Evolutionary conservation across 2,329 filamentous ascomycete species (phyloP), one percentile per base, ranked within the genome.

Genomic region (Mycosphaerella arachidis): DNA sequence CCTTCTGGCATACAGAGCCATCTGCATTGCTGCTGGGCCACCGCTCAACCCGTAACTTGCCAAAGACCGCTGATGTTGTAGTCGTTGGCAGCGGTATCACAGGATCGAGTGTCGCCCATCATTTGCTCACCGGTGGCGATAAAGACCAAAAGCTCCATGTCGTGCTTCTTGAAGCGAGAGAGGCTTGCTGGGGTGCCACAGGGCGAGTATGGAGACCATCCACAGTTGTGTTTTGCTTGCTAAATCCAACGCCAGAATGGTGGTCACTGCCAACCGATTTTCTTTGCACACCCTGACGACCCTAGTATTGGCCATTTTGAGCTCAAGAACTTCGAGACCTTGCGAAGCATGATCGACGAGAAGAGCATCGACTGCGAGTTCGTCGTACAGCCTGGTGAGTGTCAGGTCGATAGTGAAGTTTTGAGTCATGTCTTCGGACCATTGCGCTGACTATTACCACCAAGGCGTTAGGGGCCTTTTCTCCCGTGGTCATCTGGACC

Each of bases 141-240:
- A 58, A 76, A 63, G 63, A 73, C 60, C 69, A 76, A 43, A 77
- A 79, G 5, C 76, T 81, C 60, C 79, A 75, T n/a, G 82, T 92
- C 7, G 79, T 92, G 6, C 82, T 92, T 78, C 79, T 93, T 5
- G 90, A 93, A 75, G 90, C 90, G 13, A 81, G 90, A 67, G 89
- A 92, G 77, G 88, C 86, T 4, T 92, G 89, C 70, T 92, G 84
- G 84, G 90, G 90, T 18, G 90, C 90, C n/a, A 93, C 89, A 1
- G 89, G 90, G n/a, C 77, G 89, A 70, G 87, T 90, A 70, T 79
- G 85, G 7, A n/a, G 18, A n/a, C n/a, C n/a, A 1, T 2, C 18
- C 20, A 6, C 9, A 16, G 13, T 12, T 13, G 7, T 13, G 13
- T 6, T 27, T 4, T 31, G 20, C 27, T 6, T n/a, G 24, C 60